Evolutionary conservation across 495 filamentous ascomycete genomes (phyloP), one percentile per base, ranked within the genome.

Genomic region (Penicillium desertorum): DNA sequence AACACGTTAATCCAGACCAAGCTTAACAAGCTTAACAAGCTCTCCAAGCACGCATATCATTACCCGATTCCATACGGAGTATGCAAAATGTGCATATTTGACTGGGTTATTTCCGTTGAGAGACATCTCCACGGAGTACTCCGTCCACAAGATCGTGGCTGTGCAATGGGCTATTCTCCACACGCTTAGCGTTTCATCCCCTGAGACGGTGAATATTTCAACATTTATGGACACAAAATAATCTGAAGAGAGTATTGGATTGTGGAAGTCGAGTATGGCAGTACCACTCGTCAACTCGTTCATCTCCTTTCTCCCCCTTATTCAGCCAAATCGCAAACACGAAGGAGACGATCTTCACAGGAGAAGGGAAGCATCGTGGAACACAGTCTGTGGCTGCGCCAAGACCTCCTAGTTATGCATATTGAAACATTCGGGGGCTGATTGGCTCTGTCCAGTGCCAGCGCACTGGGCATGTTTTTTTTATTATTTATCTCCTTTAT

Each of bases 361-460:
- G 5, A 20, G 22, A 34, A 19, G 5, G 16, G 22, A 34, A 19
- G 47, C 37, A 53, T 42, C 36, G 20, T 43, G 41, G 19, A 14
- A 32, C 7, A 32, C n/a, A 8, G 7, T 29, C 9, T n/a, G 29
- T 56, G 51, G 46, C 30, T 63, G 27, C 23, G 62, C 59, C 59
- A 65, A 62, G 62, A 52, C 59, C 62, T 60, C 44, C 56, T 59
- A 51, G 54, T 43, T 54, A 36, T 45, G 5, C 27, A 45, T 37
- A 17, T 39, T 11, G 42, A 22, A 27, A 41, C 11, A 51, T n/a
- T 39, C 16, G 25, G 45, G 11, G 57, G 4, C 16, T 65, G 60
- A 68, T 68, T 68, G 65, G 65, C 44, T 46, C 11, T 37, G 17
- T 22, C 17, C 3, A 22, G 30, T 62, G 45, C 62, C 64, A 65